Evolutionary conservation across 768 basidiomycete genomes (phyloP).

Genomic region (Lactifluus volemus): DNA sequence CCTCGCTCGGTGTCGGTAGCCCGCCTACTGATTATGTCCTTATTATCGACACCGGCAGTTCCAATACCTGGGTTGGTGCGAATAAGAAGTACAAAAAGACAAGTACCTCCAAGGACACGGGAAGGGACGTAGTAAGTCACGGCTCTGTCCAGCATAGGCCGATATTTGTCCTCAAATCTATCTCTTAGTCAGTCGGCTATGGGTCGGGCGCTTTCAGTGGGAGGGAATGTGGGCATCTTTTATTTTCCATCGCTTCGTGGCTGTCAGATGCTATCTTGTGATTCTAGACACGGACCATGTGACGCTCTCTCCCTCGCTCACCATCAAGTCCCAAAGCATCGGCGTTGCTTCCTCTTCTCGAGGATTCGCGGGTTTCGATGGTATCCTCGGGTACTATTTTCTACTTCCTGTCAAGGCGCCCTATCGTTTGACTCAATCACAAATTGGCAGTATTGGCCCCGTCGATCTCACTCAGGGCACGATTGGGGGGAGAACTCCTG

Average conservation of each 20-base stretch:
- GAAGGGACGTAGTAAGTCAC: constrained; percentile 4
- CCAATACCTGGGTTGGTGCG: too few relatives aligned
- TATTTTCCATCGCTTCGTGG: constrained; percentile 12
- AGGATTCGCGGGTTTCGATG: constrained; percentile 34
- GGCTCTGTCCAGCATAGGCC: neutral
- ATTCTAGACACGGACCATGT: constrained; percentile 11
- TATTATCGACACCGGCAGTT: too few relatives aligned
- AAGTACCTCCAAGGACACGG: constrained; percentile 42
- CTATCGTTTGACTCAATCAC: neutral
- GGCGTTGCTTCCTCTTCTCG: constrained; percentile 27
- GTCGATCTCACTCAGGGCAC: constrained; percentile 40
- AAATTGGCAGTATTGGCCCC: constrained; percentile 37
- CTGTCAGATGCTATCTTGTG: neutral
- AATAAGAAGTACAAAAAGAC: constrained; percentile 37
- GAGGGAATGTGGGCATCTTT: constrained; percentile 7
- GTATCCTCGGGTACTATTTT: constrained; percentile 39
- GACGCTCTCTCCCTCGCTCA: constrained; percentile 10
- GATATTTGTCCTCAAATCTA: constrained; percentile 39
- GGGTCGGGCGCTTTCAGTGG: constrained; percentile 14
- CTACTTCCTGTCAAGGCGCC: neutral
- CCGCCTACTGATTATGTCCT: too few relatives aligned
- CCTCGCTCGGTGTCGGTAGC: constrained; percentile 40
- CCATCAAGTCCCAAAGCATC: constrained; percentile 28
- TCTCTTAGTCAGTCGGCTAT: constrained; percentile 25
- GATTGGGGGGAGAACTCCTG: constrained; percentile 30